These are phyloP conservation scores for Trichoderma endophyticum DNA, from an alignment of 2,329 filamentous ascomycete genomes.

Conservation along the genomic window DNA sequence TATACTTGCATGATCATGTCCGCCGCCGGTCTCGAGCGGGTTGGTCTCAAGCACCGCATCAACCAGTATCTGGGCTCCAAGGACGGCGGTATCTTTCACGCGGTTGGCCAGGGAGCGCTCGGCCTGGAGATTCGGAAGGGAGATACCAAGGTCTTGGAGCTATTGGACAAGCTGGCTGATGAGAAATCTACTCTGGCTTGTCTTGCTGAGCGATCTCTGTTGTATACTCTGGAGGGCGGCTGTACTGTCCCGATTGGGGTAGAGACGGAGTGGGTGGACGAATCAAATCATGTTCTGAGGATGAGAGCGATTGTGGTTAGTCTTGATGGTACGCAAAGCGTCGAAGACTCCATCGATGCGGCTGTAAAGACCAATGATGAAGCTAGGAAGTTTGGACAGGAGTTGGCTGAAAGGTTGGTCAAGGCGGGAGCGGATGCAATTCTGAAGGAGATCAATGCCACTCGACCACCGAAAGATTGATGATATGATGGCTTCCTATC, in stretches of 20 bases:
- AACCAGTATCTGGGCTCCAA: slow-evolving; percentile 14
- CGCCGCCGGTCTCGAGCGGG: slow-evolving; percentile 6
- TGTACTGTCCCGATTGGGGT: slow-evolving; percentile 12
- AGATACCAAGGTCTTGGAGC: not conserved
- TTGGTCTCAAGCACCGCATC: slow-evolving; percentile 15
- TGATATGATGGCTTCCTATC: not conserved
- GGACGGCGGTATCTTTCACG: slow-evolving; percentile 10
- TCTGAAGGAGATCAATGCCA: slow-evolving; percentile 8
- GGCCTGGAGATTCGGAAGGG: slow-evolving; percentile 16
- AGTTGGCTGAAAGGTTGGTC: slow-evolving; percentile 11
- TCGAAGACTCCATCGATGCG: slow-evolving; percentile 7
- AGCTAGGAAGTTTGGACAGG: not conserved
- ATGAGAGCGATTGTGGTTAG: slow-evolving; percentile 16
- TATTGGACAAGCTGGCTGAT: not conserved
- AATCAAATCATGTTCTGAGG: not conserved
- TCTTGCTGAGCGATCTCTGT: slow-evolving; percentile 11
- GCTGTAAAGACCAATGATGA: not conserved
- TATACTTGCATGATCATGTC: slow-evolving; percentile 17
- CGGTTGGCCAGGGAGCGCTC: slow-evolving; percentile 13
- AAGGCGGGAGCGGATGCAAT: not conserved
- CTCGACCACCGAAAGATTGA: slow-evolving; percentile 9
- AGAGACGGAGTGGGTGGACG: slow-evolving; percentile 13
- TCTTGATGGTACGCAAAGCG: slow-evolving; percentile 1
- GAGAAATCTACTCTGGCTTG: slow-evolving; percentile 2
- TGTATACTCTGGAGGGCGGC: slow-evolving; percentile 9